A percentile compares a stretch with the other conserved stretches of the same genome.
These are phyloP conservation scores for Sapria himalayana DNA, from an alignment of 345 rosid species.

Conservation along the genomic window DNA sequence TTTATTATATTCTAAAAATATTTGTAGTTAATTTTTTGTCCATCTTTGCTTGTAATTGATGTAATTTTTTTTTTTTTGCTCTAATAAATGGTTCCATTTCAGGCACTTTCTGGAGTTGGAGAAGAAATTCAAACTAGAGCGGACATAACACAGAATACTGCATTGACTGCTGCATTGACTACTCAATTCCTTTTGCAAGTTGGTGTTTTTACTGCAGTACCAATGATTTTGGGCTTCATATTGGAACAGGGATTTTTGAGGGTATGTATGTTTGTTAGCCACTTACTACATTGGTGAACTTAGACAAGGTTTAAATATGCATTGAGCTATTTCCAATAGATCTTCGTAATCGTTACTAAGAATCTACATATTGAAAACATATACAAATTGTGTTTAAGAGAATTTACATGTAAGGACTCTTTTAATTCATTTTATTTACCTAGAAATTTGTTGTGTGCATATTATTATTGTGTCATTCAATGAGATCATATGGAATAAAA, in stretches of 20 bases:
- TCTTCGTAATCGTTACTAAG: too few relatives aligned
- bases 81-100: conserved; percentile 10
- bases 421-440: too few relatives aligned
- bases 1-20: too few relatives aligned
- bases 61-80: not conserved
- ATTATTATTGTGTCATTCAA: too few relatives aligned
- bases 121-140: conserved; percentile 45
- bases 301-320: not conserved
- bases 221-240: conserved; percentile 72
- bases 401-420: too few relatives aligned
- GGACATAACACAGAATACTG: conserved; percentile 26
- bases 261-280: conserved; percentile 14
- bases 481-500: too few relatives aligned
- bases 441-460: too few relatives aligned
- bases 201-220: conserved; percentile 88
- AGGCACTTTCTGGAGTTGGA: conserved; percentile 96
- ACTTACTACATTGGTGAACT: conserved; percentile 1
- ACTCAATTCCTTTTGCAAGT: conserved; percentile 94
- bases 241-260: conserved; percentile 48
- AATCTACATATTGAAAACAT: too few relatives aligned
- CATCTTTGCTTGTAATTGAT: too few relatives aligned
- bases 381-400: too few relatives aligned
- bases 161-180: conserved; percentile 67
- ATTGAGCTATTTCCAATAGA: too few relatives aligned
- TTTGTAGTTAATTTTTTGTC: too few relatives aligned